These are phyloP conservation scores for Ormosia emarginata DNA, from an alignment of 306 rosid species.

Conservation along the genomic window DNA sequence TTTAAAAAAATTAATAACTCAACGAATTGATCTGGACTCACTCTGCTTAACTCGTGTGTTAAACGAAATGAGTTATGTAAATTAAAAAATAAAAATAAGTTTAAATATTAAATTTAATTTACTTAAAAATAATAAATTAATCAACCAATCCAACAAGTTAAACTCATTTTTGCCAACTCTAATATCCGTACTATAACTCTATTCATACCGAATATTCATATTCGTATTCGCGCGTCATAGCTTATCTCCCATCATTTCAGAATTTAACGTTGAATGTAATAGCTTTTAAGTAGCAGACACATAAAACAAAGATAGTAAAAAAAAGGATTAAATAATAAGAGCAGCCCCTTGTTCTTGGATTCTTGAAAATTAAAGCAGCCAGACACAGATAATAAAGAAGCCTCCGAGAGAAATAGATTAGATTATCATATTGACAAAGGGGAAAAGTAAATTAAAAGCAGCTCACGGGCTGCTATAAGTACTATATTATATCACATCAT, in stretches of 20 bases:
- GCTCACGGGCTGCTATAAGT: neutral
- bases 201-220: too few species aligned
- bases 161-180: too few species aligned
- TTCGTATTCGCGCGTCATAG: too few species aligned
- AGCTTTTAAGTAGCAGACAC: neutral
- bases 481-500: neutral
- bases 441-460: neutral
- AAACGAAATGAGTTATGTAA: too few species aligned
- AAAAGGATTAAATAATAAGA: neutral
- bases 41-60: too few species aligned
- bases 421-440: neutral
- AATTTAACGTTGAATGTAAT: neutral
- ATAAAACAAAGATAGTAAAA: neutral
- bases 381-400: neutral
- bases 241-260: neutral
- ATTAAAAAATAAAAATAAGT: too few species aligned
- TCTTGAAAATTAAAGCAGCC: neutral
- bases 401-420: neutral
- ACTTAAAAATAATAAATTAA: too few species aligned
- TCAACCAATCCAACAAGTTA: too few species aligned
- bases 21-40: too few species aligned
- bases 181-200: too few species aligned
- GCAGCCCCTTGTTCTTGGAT: neutral
- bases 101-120: too few species aligned
- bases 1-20: too few species aligned